Percentiles rank a stretch among this genome's conserved stretches.
Conservation (phyloP, 75 land plant genomes). For the Adiantum capillusveneris region DNA sequence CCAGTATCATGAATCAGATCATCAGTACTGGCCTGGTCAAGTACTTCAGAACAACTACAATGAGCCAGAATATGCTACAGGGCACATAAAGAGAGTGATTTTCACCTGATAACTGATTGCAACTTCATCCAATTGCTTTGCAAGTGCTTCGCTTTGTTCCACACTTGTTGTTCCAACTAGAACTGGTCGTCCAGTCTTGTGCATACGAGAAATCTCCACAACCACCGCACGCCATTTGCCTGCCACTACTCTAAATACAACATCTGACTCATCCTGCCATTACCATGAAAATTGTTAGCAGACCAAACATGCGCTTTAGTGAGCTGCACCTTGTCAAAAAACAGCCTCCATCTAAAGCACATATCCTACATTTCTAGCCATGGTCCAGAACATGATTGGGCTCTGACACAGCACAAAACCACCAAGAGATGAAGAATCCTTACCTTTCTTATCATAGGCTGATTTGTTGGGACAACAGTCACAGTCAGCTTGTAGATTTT, state of each 20-base stretch:
- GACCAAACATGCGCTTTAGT: not conserved
- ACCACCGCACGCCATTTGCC: conserved; percentile 98
- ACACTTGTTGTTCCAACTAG: conserved; percentile 99
- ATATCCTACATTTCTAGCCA: too few species aligned
- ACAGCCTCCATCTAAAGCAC: too few species aligned
- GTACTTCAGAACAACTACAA: too few species aligned
- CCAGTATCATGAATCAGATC: too few species aligned
- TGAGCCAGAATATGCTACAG: too few species aligned
- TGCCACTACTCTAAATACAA: conserved; percentile 68
- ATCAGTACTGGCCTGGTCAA: too few species aligned
- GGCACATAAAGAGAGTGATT: too few species aligned
- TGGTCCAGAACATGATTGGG: too few species aligned
- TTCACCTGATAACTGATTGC: conserved; percentile 89
- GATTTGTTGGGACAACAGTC: conserved; percentile 93
- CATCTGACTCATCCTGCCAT: conserved; percentile 97
- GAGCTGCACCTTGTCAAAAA: too few species aligned
- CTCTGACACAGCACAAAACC: not conserved
- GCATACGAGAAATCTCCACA: conserved; percentile 90
- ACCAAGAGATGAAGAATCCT: not conserved
- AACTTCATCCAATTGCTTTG: conserved; percentile 72
- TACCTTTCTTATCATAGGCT: conserved; percentile 96
- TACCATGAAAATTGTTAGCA: not conserved
- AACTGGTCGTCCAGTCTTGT: conserved; percentile 93
- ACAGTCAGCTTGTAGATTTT: conserved; percentile 92
- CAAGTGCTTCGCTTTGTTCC: conserved; percentile 91